phyloP scores from a whole-genome alignment of 306 rosid species.

The Hippophae rhamnoides region DNA sequence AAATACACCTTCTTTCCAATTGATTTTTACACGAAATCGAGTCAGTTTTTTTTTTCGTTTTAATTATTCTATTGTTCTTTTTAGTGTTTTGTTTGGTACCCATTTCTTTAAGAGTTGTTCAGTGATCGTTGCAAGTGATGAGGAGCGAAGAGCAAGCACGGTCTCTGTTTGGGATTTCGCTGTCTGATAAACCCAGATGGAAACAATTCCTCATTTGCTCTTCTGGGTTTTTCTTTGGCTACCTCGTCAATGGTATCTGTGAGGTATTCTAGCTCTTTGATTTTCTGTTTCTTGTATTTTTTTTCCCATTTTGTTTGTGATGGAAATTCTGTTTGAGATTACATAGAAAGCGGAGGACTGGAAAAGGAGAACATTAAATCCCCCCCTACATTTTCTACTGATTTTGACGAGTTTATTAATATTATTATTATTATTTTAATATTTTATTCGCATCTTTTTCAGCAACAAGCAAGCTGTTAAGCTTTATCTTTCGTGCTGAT shows the following conservation, averaged over 20 bases:
- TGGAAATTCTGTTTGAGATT: slow-evolving; percentile 16
- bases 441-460: slow-evolving; percentile 1
- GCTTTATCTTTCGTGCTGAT: slow-evolving; percentile 3
- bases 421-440: neutral
- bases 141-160: slow-evolving; percentile 71
- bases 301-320: slow-evolving; percentile 3
- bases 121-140: slow-evolving; percentile 23
- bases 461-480: slow-evolving; percentile 5
- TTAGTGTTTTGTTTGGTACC: slow-evolving; percentile 13
- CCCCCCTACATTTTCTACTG: neutral
- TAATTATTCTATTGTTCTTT: slow-evolving; percentile 12
- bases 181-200: slow-evolving; percentile 77
- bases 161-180: slow-evolving; percentile 82
- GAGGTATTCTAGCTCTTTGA: slow-evolving; percentile 46
- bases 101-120: neutral
- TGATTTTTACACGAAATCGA: neutral
- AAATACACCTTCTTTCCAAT: neutral
- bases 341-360: neutral
- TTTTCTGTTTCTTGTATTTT: slow-evolving; percentile 5
- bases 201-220: slow-evolving; percentile 87
- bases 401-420: neutral
- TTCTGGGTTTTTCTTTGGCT: slow-evolving; percentile 93
- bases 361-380: neutral
- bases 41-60: neutral
- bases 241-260: slow-evolving; percentile 84